phyloP scores from a whole-genome alignment of 805 yeast genomes.

The Wickerhamiella qilinensis region DNA sequence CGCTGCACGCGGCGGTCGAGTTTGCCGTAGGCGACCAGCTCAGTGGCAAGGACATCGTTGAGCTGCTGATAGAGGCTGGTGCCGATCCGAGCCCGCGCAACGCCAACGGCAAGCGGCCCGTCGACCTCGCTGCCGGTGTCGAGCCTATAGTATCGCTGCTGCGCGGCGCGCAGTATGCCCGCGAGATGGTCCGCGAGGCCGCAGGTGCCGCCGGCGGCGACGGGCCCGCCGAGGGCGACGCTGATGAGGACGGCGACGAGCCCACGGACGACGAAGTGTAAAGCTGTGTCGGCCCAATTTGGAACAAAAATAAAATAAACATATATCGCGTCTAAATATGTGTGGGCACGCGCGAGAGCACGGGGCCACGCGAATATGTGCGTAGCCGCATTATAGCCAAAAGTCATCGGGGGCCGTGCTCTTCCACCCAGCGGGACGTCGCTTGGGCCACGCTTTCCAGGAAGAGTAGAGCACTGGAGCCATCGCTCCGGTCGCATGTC shows the following conservation, averaged over 20 bases:
- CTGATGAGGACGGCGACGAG: slow-evolving; percentile 9
- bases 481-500: no score
- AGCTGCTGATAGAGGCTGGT: slow-evolving; percentile 79
- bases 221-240: slow-evolving; percentile 3
- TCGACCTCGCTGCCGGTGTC: slow-evolving; percentile 43
- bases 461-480: no score
- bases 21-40: slow-evolving; percentile 71
- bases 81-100: slow-evolving; percentile 51
- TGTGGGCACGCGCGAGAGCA: no score
- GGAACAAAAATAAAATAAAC: no score
- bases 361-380: no score
- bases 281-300: background rate
- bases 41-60: slow-evolving; percentile 45
- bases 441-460: background rate
- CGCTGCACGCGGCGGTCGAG: slow-evolving; percentile 71
- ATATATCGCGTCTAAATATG: no score
- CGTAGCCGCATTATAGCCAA: background rate
- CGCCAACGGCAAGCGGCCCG: slow-evolving; percentile 53
- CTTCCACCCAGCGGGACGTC: slow-evolving; percentile 13
- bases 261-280: slow-evolving; percentile 3
- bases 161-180: slow-evolving; percentile 57
- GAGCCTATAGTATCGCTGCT: slow-evolving; percentile 45
- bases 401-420: slow-evolving; percentile 12
- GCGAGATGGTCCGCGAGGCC: slow-evolving; percentile 13
- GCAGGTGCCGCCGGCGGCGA: slow-evolving; percentile 8